Evolutionary conservation across 2,329 filamentous ascomycete genomes (phyloP).

Genomic region (Emergomyces africanus): DNA sequence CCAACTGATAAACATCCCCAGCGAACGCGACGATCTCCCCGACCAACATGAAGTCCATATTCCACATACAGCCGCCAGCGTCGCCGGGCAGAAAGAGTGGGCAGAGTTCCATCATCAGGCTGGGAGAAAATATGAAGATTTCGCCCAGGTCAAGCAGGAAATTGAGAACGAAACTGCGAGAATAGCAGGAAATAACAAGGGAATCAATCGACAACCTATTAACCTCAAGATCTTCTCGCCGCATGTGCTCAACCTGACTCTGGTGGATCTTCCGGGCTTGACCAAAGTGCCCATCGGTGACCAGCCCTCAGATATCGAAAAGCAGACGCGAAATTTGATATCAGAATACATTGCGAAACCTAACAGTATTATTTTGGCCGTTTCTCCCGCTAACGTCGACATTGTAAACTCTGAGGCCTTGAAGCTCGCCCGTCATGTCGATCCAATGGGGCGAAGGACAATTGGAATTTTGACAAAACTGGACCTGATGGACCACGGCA

Average conservation of each 20-base stretch:
- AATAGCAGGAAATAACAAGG: slow-evolving; percentile 94
- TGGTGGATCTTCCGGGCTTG: slow-evolving; percentile 89
- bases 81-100: slow-evolving; percentile 60
- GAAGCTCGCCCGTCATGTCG: slow-evolving; percentile 93
- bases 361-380: slow-evolving; percentile 93
- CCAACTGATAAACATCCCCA: slow-evolving; percentile 92
- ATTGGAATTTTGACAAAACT: slow-evolving; percentile 96
- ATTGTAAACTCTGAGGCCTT: slow-evolving; percentile 96
- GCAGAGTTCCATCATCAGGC: slow-evolving; percentile 95
- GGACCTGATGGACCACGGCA: slow-evolving; percentile 97
- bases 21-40: slow-evolving; percentile 54
- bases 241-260: slow-evolving; percentile 86
- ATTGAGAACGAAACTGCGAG: slow-evolving; percentile 94
- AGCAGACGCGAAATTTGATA: slow-evolving; percentile 92
- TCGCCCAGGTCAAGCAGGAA: slow-evolving; percentile 84
- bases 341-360: slow-evolving; percentile 98
- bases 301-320: slow-evolving; percentile 95
- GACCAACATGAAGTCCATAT: slow-evolving; percentile 52
- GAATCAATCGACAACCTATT: slow-evolving; percentile 93
- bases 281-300: slow-evolving; percentile 98
- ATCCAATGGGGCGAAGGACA: slow-evolving; percentile 83
- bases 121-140: slow-evolving; percentile 78
- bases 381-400: slow-evolving; percentile 95
- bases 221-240: slow-evolving; percentile 98
- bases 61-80: slow-evolving; percentile 65